phyloP scores from a whole-genome alignment of 805 yeast species.

The Komagataella populi region DNA sequence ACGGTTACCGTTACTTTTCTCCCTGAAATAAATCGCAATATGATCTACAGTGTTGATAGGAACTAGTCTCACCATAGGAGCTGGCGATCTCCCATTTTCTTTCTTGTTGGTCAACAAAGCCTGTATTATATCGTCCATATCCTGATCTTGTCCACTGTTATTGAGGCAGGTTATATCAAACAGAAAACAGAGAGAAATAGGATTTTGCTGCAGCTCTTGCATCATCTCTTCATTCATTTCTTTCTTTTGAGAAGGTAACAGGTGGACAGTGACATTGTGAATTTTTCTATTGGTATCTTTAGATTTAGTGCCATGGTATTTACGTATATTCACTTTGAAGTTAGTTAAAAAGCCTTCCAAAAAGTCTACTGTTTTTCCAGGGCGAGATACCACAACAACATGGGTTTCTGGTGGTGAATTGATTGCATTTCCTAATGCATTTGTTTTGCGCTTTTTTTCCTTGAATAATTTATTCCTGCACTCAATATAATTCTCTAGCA shows the following conservation, averaged over 20 bases:
- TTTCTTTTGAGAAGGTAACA: slow-evolving; percentile 23
- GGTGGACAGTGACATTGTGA: slow-evolving; percentile 20
- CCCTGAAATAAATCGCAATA: slow-evolving; percentile 38
- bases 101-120: slow-evolving; percentile 3
- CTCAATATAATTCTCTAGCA: slow-evolving; percentile 30
- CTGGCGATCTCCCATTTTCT: slow-evolving; percentile 7
- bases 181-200: slow-evolving; percentile 14
- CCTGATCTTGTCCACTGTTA: neutral
- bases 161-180: slow-evolving; percentile 16
- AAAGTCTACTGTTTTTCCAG: slow-evolving; percentile 59
- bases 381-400: slow-evolving; percentile 57
- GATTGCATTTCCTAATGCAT: slow-evolving; percentile 1
- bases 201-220: slow-evolving; percentile 4
- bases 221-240: slow-evolving; percentile 8
- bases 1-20: slow-evolving; percentile 17
- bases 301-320: slow-evolving; percentile 51
- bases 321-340: slow-evolving; percentile 35
- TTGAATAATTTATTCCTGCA: slow-evolving; percentile 9
- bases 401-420: slow-evolving; percentile 20
- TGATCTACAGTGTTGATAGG: slow-evolving; percentile 81
- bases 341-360: slow-evolving; percentile 62
- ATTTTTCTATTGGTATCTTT: slow-evolving; percentile 25
- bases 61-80: slow-evolving; percentile 56
- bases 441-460: slow-evolving; percentile 4
- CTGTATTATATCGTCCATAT: slow-evolving; percentile 6